Base-by-base conservation (phyloP, 1,284 basidiomycete genomes). In the Dichomitus squalens region DNA sequence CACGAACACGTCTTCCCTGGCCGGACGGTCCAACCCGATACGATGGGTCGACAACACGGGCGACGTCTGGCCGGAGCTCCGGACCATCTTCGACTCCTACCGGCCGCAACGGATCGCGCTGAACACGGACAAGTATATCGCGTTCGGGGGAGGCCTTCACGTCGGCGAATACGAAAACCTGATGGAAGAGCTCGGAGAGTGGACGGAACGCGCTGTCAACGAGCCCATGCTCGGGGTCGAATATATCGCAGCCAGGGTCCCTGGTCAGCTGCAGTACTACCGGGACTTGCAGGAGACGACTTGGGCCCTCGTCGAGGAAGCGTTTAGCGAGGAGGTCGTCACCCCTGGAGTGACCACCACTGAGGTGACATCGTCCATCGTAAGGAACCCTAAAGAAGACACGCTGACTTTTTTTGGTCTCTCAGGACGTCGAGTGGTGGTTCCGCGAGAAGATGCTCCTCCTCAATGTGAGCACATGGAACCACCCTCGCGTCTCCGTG, bases 231-330 rank as follows among this genome's bases (percentile, higher is more conserved):
- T 84, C 12, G 76, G 73, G 7, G 70, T 82, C n/a, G 81, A 84
- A 65, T 80, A 76, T 59, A 73, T 83, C 53, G 77, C 80, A 7
- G 72, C 72, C 4, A 70, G 77, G 41, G 73, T 79, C 0, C 66
- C 70, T 6, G 73, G 70, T 8, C 81, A 83, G 67, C 64, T 81
- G 11, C 58, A 62, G 40, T 77, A 78, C 58, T 84, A 82, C 66
- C 68, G 66, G 6, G 68, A 70, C 46, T 66, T 83, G 72, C 77
- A 79, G 71, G 80, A 82, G 67, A 79, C 68, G 35, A 74, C 76
- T 1, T 83, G 82, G 81, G 79, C 80, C 1, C 74, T 83, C 75
- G 66, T 83, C 25, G 76, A 78, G 59, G 80, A 83, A 66, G 80
- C 79, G 1, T 82, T 84, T 64, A 80, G 78, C 49, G 70, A 76